phyloP scores from a whole-genome alignment of 768 basidiomycete genomes.

The Boletellus emodensis region DNA sequence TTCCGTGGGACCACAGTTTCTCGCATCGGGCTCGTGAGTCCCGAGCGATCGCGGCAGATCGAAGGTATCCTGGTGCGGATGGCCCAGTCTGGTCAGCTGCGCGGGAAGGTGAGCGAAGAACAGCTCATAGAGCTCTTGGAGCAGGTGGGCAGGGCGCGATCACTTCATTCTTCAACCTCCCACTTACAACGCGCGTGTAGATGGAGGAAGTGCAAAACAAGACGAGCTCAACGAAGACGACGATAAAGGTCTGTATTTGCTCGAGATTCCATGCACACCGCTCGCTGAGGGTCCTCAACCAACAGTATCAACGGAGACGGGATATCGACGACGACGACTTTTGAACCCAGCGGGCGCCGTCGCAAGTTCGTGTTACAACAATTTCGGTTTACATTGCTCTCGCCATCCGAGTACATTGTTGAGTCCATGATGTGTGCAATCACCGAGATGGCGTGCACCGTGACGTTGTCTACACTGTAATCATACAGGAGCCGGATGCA shows the following conservation, averaged over 20 bases:
- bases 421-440: not conserved
- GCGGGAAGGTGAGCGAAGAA: slow-evolving; percentile 69
- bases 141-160: slow-evolving; percentile 48
- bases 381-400: not conserved
- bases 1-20: slow-evolving; percentile 51
- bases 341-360: slow-evolving; percentile 4
- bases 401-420: not conserved
- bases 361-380: not conserved
- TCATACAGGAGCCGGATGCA: not conserved
- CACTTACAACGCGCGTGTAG: slow-evolving; percentile 30
- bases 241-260: slow-evolving; percentile 47
- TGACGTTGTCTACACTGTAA: not conserved
- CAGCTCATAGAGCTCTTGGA: slow-evolving; percentile 85
- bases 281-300: slow-evolving; percentile 1
- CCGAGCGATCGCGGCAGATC: slow-evolving; percentile 75
- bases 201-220: slow-evolving; percentile 53
- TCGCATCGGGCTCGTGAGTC: slow-evolving; percentile 83
- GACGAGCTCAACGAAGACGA: slow-evolving; percentile 49
- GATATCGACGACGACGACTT: slow-evolving; percentile 65
- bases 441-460: not conserved
- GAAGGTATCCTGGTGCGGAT: slow-evolving; percentile 75
- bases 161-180: too few relatives aligned
- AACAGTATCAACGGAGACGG: slow-evolving; percentile 61
- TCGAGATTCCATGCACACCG: not conserved
- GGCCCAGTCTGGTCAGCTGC: slow-evolving; percentile 79